Base-by-base conservation (phyloP, 495 filamentous ascomycete species). In the Staphylotrichum tortipilum region DNA sequence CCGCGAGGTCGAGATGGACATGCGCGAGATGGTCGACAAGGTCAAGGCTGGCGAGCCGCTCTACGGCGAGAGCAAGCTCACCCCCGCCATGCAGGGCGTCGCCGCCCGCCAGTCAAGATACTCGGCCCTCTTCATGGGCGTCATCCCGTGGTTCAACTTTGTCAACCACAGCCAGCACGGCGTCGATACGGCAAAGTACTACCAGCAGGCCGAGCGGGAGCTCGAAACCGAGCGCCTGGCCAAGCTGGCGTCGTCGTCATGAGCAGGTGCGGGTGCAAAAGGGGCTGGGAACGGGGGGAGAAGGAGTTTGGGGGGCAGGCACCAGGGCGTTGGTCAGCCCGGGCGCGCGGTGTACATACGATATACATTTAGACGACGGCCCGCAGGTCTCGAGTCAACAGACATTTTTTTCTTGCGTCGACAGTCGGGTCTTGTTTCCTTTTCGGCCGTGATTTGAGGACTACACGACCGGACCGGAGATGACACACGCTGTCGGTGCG, bases 151-250 rank as follows among this genome's bases (percentile, higher is more conserved):
- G 92, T 86, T 94, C 74, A 98, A 98, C 73, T 79, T 96, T 67
- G 91, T 95, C 53, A 96, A 98, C 67, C 92, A 98, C 71, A 84
- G 81, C 58, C 88, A 95, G 78, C 92, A 98, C 66, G 92, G 92
- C 55, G 85, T 98, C 47, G 94, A 98, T 67, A 98, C 92, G 23
- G 87, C 89, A 49, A 98, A 98, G 72, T 98, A 98, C 72, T 98
- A 95, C 69, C 81, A 81, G 65, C 86, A 91, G 66, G 92, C 92
- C n/a, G 92, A 98, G 71, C 76, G 82, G 57, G 92, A 98, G 61
- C 71, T 98, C 53, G 92, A 94, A 68, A 84, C 79, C 23, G 88
- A 95, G 74, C 63, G 70, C 31, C 36, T 58, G 30, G 60, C 54
- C 19, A 68, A 65, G 61, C n/a, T n/a, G 52, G 56, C 22, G n/a